Percentiles rank a stretch among this genome's conserved stretches.
Conservation (phyloP, 1,284 basidiomycete genomes). For the Trichosporon ovoides region DNA sequence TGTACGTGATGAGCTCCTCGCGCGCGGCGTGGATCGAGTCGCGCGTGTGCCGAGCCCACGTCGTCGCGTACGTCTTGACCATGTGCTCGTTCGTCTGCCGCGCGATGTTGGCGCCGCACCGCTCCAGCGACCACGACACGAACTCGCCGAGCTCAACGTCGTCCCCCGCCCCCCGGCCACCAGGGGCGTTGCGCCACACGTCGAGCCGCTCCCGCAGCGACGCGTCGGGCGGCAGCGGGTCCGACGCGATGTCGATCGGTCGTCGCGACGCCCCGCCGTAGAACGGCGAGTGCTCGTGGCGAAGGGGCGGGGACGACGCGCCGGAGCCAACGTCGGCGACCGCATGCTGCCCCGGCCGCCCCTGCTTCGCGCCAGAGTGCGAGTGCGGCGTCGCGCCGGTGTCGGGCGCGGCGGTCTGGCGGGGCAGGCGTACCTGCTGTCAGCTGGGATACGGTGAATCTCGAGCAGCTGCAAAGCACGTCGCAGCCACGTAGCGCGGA, state of each 20-base stretch:
- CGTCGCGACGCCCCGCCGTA: constrained; percentile 16
- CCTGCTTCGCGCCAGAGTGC: not conserved
- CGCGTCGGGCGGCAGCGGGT: constrained; percentile 46
- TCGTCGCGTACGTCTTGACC: constrained; percentile 38
- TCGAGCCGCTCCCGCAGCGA: constrained; percentile 45
- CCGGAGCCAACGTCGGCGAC: not conserved
- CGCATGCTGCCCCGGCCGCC: not conserved
- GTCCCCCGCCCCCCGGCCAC: constrained; percentile 40
- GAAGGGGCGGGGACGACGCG: not conserved
- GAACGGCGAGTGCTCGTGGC: constrained; percentile 14
- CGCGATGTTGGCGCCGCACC: constrained; percentile 35
- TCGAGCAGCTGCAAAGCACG: too few relatives aligned
- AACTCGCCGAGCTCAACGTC: constrained; percentile 47
- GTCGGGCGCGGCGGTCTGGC: too few relatives aligned
- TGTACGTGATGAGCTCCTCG: constrained; percentile 42
- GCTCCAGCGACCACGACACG: constrained; percentile 45
- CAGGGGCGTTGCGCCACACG: constrained; percentile 49
- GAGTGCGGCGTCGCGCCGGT: not conserved
- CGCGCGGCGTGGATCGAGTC: constrained; percentile 37
- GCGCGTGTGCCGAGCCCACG: constrained; percentile 46
- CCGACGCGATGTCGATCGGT: constrained; percentile 42
- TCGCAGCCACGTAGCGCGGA: too few relatives aligned
- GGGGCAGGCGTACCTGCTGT: too few relatives aligned
- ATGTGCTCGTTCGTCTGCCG: constrained; percentile 47
- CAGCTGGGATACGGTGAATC: too few relatives aligned